A percentile compares a stretch with the other conserved stretches of the same genome.
phyloP scores from a whole-genome alignment of 768 basidiomycete genomes.

The Termitomyces sp. region DNA sequence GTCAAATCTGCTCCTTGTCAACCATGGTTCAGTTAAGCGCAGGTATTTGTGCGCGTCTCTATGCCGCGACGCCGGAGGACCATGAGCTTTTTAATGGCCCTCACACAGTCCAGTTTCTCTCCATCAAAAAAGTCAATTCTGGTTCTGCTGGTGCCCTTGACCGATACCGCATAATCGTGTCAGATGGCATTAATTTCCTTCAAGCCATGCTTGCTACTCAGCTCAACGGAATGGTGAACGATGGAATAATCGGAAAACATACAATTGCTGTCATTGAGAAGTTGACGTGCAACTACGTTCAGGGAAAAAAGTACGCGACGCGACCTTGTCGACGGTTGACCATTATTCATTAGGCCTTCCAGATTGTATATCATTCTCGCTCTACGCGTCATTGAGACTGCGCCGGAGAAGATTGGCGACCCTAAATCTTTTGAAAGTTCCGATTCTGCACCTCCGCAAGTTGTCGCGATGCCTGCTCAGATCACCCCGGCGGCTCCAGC shows the following conservation, averaged over 20 bases:
- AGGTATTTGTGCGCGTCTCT: slow-evolving; percentile 51
- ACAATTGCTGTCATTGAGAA: slow-evolving; percentile 66
- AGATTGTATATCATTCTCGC: slow-evolving; percentile 82
- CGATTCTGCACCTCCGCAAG: slow-evolving; percentile 22
- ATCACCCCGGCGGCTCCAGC: slow-evolving; percentile 1
- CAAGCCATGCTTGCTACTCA: slow-evolving; percentile 97
- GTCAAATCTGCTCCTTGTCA: not conserved
- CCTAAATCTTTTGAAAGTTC: slow-evolving; percentile 29
- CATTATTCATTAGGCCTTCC: slow-evolving; percentile 1
- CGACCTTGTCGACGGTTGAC: slow-evolving; percentile 1
- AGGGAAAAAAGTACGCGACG: slow-evolving; percentile 69
- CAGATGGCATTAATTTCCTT: slow-evolving; percentile 81
- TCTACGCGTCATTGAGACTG: slow-evolving; percentile 48
- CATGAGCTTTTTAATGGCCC: slow-evolving; percentile 34
- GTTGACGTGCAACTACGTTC: slow-evolving; percentile 78
- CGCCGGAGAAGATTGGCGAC: slow-evolving; percentile 71
- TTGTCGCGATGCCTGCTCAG: slow-evolving; percentile 15
- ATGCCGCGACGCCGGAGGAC: slow-evolving; percentile 39
- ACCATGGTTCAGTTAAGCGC: slow-evolving; percentile 43
- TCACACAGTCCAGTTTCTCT: slow-evolving; percentile 74
- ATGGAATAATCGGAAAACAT: slow-evolving; percentile 57
- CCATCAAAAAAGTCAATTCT: slow-evolving; percentile 68
- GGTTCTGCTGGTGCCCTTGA: slow-evolving; percentile 34
- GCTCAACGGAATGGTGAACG: slow-evolving; percentile 69
- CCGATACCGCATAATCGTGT: slow-evolving; percentile 78